Evolutionary conservation across 1,284 basidiomycete genomes (phyloP).

Genomic region (Cystodermella granulosa): DNA sequence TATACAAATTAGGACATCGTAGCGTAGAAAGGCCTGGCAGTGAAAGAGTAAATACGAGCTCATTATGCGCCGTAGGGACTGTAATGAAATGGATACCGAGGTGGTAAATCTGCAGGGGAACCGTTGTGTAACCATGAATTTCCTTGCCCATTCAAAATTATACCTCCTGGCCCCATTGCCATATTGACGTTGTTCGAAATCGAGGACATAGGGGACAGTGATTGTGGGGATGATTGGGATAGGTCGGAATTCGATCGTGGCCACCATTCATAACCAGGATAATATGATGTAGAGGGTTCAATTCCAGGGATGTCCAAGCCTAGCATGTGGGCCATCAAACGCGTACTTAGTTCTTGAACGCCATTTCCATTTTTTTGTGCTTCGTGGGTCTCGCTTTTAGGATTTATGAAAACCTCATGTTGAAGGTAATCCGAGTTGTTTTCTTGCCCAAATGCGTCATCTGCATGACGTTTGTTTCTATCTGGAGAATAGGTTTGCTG

Average conservation of each 20-base stretch:
- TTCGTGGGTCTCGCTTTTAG: conserved; percentile 15
- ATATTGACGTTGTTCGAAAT: background rate
- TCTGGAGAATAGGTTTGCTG: conserved; percentile 36
- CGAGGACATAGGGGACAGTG: conserved; percentile 13
- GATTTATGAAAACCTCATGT: conserved; percentile 39
- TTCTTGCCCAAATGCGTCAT: conserved; percentile 61
- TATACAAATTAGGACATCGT: background rate
- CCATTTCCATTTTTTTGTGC: conserved; percentile 39
- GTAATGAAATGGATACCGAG: conserved; percentile 3
- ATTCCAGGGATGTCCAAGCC: conserved; percentile 58
- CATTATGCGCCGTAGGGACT: conserved; percentile 2
- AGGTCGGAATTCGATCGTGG: conserved; percentile 41
- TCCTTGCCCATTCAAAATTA: background rate
- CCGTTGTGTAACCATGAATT: conserved; percentile 2
- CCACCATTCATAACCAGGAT: conserved; percentile 75
- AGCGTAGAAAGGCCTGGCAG: background rate
- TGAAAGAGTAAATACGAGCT: background rate
- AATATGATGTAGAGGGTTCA: conserved; percentile 58
- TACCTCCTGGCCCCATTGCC: background rate
- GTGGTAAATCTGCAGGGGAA: background rate
- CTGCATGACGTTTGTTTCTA: conserved; percentile 57
- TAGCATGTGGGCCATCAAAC: conserved; percentile 67
- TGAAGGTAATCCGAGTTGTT: conserved; percentile 46
- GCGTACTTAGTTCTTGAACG: conserved; percentile 54
- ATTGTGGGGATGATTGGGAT: conserved; percentile 16